Conservation (phyloP, 2,329 filamentous ascomycete genomes). For the Arthrobotrys megalospora region DNA sequence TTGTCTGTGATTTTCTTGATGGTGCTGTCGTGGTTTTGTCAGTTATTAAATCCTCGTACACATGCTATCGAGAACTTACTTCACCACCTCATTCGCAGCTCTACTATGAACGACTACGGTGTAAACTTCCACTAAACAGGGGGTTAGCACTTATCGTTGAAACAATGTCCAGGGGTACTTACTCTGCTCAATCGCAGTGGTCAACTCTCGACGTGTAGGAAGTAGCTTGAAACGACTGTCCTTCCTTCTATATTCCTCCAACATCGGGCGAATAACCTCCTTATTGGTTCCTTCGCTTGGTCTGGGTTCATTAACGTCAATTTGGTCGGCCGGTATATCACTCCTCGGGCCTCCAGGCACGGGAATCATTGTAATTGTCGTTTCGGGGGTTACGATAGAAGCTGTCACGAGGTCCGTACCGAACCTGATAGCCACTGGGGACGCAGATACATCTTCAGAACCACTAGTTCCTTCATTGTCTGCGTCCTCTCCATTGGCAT, state of each 20-base stretch:
- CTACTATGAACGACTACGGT: conserved; percentile 81
- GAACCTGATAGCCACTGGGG: conserved; percentile 48
- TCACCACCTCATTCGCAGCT: conserved; percentile 79
- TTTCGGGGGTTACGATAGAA: conserved; percentile 34
- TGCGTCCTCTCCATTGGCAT: conserved; percentile 50
- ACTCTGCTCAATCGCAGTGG: conserved; percentile 54
- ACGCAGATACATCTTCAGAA: conserved; percentile 48
- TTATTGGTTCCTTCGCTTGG: conserved; percentile 22
- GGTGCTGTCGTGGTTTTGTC: conserved; percentile 24
- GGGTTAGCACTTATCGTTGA: conserved; percentile 4
- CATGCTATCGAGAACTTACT: conserved; percentile 71
- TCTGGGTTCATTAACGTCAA: conserved; percentile 19
- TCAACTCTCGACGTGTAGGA: conserved; percentile 50
- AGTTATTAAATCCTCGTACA: conserved; percentile 42
- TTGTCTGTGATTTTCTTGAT: conserved; percentile 58
- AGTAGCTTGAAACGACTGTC: conserved; percentile 49
- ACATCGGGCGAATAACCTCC: conserved; percentile 43
- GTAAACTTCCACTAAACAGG: conserved; percentile 74
- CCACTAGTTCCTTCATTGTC: conserved; percentile 60
- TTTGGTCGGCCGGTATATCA: conserved; percentile 1
- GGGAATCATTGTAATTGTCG: conserved; percentile 53
- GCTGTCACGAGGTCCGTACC: conserved; percentile 51
- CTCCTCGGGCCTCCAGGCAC: conserved; percentile 28
- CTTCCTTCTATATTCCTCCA: conserved; percentile 51
- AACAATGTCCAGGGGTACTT: neutral